Evolutionary conservation across 371 early-diverging fungal species (phyloP), one percentile per base, ranked within the genome.

Genomic region (Gilbertella persicaria): DNA sequence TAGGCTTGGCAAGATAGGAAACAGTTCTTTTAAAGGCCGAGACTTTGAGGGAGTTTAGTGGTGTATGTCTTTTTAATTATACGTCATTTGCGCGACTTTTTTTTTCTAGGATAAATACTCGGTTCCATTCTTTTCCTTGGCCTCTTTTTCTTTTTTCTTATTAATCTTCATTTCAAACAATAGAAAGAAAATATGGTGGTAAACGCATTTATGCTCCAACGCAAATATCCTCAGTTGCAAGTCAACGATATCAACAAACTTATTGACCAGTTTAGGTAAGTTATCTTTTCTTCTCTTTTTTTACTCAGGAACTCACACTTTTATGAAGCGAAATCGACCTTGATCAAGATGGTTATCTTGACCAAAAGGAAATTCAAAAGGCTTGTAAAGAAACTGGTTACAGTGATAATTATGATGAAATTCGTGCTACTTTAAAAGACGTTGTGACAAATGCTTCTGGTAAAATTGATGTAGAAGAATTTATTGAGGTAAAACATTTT

Each of bases 401-500:
- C 26, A 85, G 83, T 55, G 72, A 80, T 50, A 75, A 79, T 44
- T 90, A 91, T 59, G 93, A 92, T 60, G 85, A 91, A 57, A 84
- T 92, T 51, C 84, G 90, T 44, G 73, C 77, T 3, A 84, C 86
- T 30, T 61, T 92, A 41, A 88, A 88, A 66, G 72, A 86, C 51
- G 83, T 92, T 20, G 82, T 83, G 41, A 82, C 81, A 48, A 89
- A 84, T 62, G 75, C 86, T 13, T 81, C 83, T 12, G 88, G 87
- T 58, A 84, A 84, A 60, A 84, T 92, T 45, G 90, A 90, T 58
- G 79, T 87, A 4, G 93, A 92, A 61, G 93, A 92, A 62, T 92
- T 90, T 67, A 78, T 92, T 24, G 91, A 90, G 80, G 89, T 86
- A 79, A 73, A 41, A n/a, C n/a, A n/a, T n/a, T n/a, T n/a, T n/a